These are phyloP conservation scores for Zygosaccharomyces sapae DNA, from an alignment of 1,139 yeast species.

Conservation along the genomic window DNA sequence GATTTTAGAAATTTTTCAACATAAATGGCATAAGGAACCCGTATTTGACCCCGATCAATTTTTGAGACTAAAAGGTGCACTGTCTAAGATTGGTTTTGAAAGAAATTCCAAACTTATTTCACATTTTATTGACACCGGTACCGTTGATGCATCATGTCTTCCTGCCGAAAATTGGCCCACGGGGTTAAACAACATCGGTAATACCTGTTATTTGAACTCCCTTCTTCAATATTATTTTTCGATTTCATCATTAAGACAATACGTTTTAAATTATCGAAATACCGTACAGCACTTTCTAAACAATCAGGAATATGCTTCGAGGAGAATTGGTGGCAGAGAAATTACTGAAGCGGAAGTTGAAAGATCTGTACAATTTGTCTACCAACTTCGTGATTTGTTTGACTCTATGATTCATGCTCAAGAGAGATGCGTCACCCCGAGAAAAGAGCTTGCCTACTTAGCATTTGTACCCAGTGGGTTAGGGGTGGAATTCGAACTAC, in stretches of 20 bases:
- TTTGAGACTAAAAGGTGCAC: constrained; percentile 47
- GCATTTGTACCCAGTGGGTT: constrained; percentile 77
- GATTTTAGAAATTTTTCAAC: constrained; percentile 53
- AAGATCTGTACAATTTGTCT: constrained; percentile 77
- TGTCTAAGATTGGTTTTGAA: constrained; percentile 46
- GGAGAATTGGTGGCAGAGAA: constrained; percentile 82
- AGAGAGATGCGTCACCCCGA: constrained; percentile 70
- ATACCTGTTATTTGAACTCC: constrained; percentile 90
- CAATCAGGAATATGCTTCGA: constrained; percentile 34
- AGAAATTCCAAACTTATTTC: constrained; percentile 51
- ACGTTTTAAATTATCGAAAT: constrained; percentile 49
- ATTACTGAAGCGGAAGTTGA: constrained; percentile 70
- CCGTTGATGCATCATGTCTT: constrained; percentile 54
- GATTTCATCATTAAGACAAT: constrained; percentile 71
- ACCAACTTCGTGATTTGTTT: constrained; percentile 65
- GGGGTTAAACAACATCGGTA: constrained; percentile 90
- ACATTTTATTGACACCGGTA: constrained; percentile 54
- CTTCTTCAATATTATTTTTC: constrained; percentile 85
- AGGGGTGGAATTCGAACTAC: constrained; percentile 53
- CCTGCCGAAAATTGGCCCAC: constrained; percentile 77
- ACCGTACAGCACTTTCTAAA: constrained; percentile 23
- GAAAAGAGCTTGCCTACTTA: constrained; percentile 77
- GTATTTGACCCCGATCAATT: constrained; percentile 40
- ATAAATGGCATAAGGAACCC: constrained; percentile 38
- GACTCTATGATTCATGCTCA: constrained; percentile 61